Percentiles rank a stretch among this genome's conserved stretches.
Evolutionary conservation across 2,329 filamentous ascomycete genomes (phyloP).

Genomic region (Beauveria australis): DNA sequence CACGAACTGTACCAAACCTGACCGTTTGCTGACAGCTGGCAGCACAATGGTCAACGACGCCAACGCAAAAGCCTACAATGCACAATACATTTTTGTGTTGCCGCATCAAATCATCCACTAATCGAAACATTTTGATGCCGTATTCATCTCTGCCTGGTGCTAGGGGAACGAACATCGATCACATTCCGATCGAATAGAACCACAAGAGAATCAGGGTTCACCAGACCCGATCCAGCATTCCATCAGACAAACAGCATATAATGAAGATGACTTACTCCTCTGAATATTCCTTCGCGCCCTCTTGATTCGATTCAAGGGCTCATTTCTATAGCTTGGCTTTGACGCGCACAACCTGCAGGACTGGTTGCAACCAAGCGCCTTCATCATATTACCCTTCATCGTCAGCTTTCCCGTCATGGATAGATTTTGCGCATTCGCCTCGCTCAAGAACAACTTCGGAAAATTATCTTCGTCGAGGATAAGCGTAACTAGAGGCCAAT

Average conservation of each 20-base stretch:
- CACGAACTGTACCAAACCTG: neutral
- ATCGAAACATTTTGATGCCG: too few relatives aligned
- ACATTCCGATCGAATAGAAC: neutral
- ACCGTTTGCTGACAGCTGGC: neutral
- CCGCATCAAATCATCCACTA: neutral
- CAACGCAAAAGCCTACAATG: neutral
- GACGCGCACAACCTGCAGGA: slow-evolving; percentile 69
- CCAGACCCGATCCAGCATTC: neutral
- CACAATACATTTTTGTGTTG: neutral
- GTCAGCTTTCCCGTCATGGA: slow-evolving; percentile 93
- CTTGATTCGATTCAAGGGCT: neutral
- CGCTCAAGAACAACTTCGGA: slow-evolving; percentile 63
- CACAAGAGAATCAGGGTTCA: neutral
- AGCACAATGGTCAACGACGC: too few relatives aligned
- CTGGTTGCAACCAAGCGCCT: slow-evolving; percentile 84
- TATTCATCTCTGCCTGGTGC: neutral
- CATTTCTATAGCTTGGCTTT: slow-evolving; percentile 63
- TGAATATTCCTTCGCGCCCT: too few relatives aligned
- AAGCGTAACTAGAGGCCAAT: slow-evolving; percentile 58
- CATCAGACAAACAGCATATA: neutral
- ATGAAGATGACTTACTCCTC: neutral
- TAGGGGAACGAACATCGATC: too few relatives aligned
- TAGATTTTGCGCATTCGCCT: slow-evolving; percentile 79
- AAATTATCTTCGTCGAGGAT: slow-evolving; percentile 73
- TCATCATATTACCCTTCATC: slow-evolving; percentile 91